These are phyloP conservation scores for Geotrichum citri-aurantii DNA, from an alignment of 1,139 yeast genomes.

Conservation along the genomic window DNA sequence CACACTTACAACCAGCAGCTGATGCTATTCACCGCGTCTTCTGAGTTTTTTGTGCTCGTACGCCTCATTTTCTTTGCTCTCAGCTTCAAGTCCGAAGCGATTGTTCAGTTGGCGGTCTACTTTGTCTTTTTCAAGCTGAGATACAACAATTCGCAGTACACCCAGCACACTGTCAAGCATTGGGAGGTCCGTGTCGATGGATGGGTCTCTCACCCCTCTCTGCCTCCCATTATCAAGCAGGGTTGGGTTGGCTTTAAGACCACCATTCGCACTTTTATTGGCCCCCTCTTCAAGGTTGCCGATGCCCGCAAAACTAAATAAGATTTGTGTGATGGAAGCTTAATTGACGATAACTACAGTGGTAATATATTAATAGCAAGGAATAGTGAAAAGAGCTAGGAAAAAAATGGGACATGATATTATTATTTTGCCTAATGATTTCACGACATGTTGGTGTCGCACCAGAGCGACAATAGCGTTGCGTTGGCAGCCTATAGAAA, in stretches of 20 bases:
- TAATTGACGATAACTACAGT: background rate
- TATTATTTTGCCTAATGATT: background rate
- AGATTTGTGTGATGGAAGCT: background rate
- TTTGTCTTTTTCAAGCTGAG: slow-evolving; percentile 67
- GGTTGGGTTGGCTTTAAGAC: slow-evolving; percentile 57
- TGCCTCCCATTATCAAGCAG: slow-evolving; percentile 55
- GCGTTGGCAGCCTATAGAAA: background rate
- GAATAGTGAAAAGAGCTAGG: background rate
- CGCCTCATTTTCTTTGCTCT: slow-evolving; percentile 45
- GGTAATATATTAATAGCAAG: background rate
- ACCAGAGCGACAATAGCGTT: background rate
- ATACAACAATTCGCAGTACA: slow-evolving; percentile 69
- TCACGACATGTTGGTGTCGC: background rate
- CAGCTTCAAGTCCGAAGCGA: slow-evolving; percentile 58
- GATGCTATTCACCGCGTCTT: slow-evolving; percentile 62
- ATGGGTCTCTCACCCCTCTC: slow-evolving; percentile 48
- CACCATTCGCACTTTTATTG: slow-evolving; percentile 38
- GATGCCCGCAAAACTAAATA: slow-evolving; percentile 16
- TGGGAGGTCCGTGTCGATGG: slow-evolving; percentile 72
- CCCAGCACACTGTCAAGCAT: slow-evolving; percentile 62
- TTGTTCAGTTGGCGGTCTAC: slow-evolving; percentile 55
- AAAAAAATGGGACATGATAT: background rate
- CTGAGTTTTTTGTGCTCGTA: slow-evolving; percentile 56
- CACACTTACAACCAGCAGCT: slow-evolving; percentile 61
- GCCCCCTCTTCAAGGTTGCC: slow-evolving; percentile 18